These are phyloP conservation scores for Vitis amurensis DNA, from an alignment of 164 flowering plant genomes.

Conservation along the genomic window DNA sequence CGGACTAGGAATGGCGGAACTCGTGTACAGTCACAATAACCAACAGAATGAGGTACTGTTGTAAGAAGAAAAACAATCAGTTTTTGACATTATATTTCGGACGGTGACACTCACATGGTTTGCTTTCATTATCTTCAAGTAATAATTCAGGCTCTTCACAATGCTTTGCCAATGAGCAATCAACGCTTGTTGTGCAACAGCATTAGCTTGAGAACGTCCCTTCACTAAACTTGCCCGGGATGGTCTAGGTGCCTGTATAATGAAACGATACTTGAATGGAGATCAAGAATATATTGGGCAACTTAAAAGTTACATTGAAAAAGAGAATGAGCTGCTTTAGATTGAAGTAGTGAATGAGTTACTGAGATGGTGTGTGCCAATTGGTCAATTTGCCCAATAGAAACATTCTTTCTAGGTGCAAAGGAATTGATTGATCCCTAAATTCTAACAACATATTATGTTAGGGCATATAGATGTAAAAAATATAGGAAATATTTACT, in stretches of 20 bases:
- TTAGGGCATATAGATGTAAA: neutral
- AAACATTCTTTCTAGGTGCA: neutral
- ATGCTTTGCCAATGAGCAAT: conserved; percentile 88
- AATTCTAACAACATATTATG: neutral
- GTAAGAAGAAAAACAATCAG: no score
- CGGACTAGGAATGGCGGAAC: no score
- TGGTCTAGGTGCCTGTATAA: no score
- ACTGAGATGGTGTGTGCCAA: neutral
- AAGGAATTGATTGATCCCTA: neutral
- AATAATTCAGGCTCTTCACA: conserved; percentile 56
- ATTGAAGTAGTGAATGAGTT: no score
- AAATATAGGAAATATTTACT: no score
- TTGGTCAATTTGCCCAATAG: neutral
- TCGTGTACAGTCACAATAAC: no score
- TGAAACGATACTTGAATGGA: neutral
- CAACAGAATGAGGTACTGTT: no score
- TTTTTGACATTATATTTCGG: no score
- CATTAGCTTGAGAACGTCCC: conserved; percentile 70
- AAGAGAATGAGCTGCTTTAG: neutral
- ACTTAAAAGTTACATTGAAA: neutral
- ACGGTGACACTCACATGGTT: conserved; percentile 51
- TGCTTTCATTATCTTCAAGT: conserved; percentile 60
- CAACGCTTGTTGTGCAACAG: conserved; percentile 74
- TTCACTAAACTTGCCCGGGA: no score
- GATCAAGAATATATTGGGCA: neutral